Evolutionary conservation across 2,329 filamentous ascomycete genomes (phyloP).

Genomic region (Fusarium lyarnte): DNA sequence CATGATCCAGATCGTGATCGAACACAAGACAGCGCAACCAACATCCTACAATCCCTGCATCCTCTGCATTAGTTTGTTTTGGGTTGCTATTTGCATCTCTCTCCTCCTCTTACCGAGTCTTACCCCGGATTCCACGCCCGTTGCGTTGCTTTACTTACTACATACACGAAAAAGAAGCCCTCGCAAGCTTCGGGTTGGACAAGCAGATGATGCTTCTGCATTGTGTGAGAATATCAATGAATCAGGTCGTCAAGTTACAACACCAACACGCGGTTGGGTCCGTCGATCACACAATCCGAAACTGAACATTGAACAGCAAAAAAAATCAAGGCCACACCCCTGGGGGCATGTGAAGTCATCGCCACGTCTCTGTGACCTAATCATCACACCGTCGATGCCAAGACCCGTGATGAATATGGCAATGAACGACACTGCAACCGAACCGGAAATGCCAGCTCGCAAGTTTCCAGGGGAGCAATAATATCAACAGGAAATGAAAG

Average conservation of each 20-base stretch:
- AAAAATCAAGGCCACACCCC: slow-evolving; percentile 15
- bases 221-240: background rate
- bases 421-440: slow-evolving; percentile 29
- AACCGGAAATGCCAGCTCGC: slow-evolving; percentile 17
- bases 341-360: slow-evolving; percentile 41
- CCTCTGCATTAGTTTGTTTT: slow-evolving; percentile 19
- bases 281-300: slow-evolving; percentile 20
- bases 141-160: slow-evolving; percentile 4
- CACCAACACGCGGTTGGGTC: slow-evolving; percentile 17
- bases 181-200: background rate
- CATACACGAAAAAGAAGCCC: background rate
- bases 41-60: slow-evolving; percentile 31
- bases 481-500: background rate
- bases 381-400: slow-evolving; percentile 25
- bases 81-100: background rate
- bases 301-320: slow-evolving; percentile 1
- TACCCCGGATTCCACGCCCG: slow-evolving; percentile 33
- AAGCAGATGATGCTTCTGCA: background rate
- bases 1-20: slow-evolving; percentile 34
- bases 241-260: slow-evolving; percentile 1
- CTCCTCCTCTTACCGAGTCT: slow-evolving; percentile 8
- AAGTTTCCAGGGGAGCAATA: background rate
- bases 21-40: slow-evolving; percentile 8
- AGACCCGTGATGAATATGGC: slow-evolving; percentile 34
- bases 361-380: slow-evolving; percentile 35